These are phyloP conservation scores for Kitagawia praeruptora DNA, from an alignment of 129 eudicot genomes.

Conservation along the genomic window DNA sequence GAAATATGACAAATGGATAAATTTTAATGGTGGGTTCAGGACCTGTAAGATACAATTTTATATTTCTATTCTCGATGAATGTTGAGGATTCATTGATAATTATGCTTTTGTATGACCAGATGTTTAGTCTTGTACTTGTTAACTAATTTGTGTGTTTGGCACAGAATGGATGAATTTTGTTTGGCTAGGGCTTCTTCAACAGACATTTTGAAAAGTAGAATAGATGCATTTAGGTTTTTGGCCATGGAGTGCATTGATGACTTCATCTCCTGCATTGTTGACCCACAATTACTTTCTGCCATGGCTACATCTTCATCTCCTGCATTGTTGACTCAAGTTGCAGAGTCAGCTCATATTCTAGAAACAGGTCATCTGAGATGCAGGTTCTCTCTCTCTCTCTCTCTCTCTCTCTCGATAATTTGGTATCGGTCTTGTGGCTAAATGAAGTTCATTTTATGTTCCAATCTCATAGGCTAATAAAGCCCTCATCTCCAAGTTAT, in stretches of 20 bases:
- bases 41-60: too few species aligned
- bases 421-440: too few species aligned
- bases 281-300: conserved; percentile 71
- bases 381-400: not conserved
- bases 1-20: too few species aligned
- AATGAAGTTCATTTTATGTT: too few species aligned
- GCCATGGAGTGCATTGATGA: conserved; percentile 80
- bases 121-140: not conserved
- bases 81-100: not conserved
- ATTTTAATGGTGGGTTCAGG: too few species aligned
- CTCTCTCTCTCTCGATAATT: too few species aligned
- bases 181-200: conserved; percentile 38
- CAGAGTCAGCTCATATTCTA: conserved; percentile 66
- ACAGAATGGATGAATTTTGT: conserved; percentile 80
- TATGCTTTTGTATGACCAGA: not conserved
- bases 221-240: conserved; percentile 41
- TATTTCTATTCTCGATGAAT: too few species aligned
- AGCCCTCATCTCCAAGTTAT: too few species aligned
- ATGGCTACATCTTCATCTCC: conserved; percentile 43
- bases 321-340: conserved; percentile 65
- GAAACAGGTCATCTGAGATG: conserved; percentile 21
- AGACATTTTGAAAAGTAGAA: conserved; percentile 37
- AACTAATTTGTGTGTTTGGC: conserved; percentile 11
- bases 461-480: too few species aligned
- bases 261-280: conserved; percentile 56